Conservation (phyloP, 169 alveolate species). For the Eimeria praecox region DNA sequence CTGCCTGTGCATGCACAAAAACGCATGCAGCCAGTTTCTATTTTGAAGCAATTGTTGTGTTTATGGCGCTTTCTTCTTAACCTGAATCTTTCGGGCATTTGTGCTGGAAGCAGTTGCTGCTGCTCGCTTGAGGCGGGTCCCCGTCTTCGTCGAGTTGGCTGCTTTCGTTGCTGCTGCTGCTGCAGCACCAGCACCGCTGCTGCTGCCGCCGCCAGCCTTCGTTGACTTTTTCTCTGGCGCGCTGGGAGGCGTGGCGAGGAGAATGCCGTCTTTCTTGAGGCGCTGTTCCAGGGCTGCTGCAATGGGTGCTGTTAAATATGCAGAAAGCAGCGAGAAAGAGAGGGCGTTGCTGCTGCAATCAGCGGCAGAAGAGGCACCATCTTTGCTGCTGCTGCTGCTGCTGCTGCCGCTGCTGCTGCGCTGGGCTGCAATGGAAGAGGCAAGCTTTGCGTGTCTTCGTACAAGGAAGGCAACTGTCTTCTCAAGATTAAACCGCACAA, state of each 20-base stretch:
- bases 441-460: not conserved
- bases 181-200: not conserved
- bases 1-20: not conserved
- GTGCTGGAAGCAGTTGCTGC: constrained; percentile 21
- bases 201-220: constrained; percentile 3
- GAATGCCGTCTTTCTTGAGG: constrained; percentile 13
- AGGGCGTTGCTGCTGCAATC: constrained; percentile 29
- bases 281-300: constrained; percentile 34
- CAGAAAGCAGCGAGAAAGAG: constrained; percentile 45
- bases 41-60: not conserved
- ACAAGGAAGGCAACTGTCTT: not conserved
- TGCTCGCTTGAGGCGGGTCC: constrained; percentile 44
- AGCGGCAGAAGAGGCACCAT: not conserved
- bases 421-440: not conserved
- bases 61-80: not conserved
- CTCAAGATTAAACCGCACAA: not conserved
- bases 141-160: not conserved
- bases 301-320: not conserved
- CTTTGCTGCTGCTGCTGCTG: not conserved
- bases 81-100: not conserved
- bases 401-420: constrained; percentile 2
- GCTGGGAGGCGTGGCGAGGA: not conserved
- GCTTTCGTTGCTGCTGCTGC: constrained; percentile 45
- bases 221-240: not conserved
- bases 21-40: not conserved